These are phyloP conservation scores for Exophiala aquamarina DNA, from an alignment of 2,329 filamentous ascomycete species.

Conservation along the genomic window DNA sequence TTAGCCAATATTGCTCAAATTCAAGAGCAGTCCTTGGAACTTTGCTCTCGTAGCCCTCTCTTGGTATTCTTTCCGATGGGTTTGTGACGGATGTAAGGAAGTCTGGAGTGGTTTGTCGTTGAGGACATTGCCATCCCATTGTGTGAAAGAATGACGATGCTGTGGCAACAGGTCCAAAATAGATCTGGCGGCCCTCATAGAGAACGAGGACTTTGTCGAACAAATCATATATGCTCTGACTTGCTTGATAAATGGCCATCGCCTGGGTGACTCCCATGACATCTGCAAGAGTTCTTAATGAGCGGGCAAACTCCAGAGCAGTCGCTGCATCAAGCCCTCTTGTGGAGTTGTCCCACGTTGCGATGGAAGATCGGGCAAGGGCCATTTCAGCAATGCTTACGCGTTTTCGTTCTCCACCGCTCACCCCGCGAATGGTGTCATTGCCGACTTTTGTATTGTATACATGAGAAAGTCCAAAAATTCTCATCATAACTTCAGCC, in stretches of 20 bases:
- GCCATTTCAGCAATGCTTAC: conserved; percentile 65
- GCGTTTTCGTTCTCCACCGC: conserved; percentile 67
- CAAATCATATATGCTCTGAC: conserved; percentile 52
- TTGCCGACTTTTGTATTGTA: conserved; percentile 68
- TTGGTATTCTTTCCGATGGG: conserved; percentile 47
- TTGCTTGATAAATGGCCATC: conserved; percentile 59
- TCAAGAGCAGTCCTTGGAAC: conserved; percentile 46
- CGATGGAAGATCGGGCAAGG: conserved; percentile 36
- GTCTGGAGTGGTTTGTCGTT: conserved; percentile 64
- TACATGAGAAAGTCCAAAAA: conserved; percentile 93
- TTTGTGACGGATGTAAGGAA: conserved; percentile 66
- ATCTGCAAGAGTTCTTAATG: conserved; percentile 50
- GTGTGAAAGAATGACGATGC: conserved; percentile 65
- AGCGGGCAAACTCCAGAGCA: conserved; percentile 57
- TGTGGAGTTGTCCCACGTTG: conserved; percentile 53
- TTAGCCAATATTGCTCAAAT: conserved; percentile 49
- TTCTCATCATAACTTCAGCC: conserved; percentile 73
- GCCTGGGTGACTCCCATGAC: conserved; percentile 49
- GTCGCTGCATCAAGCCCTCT: conserved; percentile 55
- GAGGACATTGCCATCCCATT: conserved; percentile 61
- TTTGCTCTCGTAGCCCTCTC: conserved; percentile 40
- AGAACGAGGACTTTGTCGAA: conserved; percentile 71
- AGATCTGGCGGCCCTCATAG: conserved; percentile 65
- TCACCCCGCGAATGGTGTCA: conserved; percentile 65
- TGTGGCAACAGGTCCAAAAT: conserved; percentile 59